phyloP scores from a whole-genome alignment of 345 rosid species.

The Laguncularia racemosa region DNA sequence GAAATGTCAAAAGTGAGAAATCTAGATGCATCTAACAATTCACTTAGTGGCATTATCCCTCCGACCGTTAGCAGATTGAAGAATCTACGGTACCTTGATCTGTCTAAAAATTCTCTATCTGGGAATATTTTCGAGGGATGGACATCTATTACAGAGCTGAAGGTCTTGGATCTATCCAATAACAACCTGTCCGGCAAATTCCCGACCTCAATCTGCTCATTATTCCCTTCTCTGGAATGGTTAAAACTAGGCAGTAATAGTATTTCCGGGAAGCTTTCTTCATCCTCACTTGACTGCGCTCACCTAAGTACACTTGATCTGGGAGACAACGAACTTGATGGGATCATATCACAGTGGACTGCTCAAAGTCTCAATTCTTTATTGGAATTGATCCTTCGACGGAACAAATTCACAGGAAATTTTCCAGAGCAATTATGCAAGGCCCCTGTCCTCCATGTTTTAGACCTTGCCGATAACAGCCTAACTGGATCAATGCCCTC shows the following conservation, averaged over 20 bases:
- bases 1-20: background rate
- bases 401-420: conserved; percentile 3
- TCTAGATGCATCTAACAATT: conserved; percentile 3
- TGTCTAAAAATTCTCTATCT: conserved; percentile 16
- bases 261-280: conserved; percentile 18
- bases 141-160: conserved; percentile 1
- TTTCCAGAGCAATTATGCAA: conserved; percentile 13
- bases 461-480: conserved; percentile 11
- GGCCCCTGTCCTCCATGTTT: background rate
- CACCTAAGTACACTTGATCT: conserved; percentile 12
- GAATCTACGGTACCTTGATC: conserved; percentile 5
- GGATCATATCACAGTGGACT: conserved; percentile 14
- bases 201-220: conserved; percentile 8
- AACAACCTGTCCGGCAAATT: conserved; percentile 14
- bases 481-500: conserved; percentile 11
- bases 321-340: conserved; percentile 18
- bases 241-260: conserved; percentile 14
- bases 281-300: conserved; percentile 10
- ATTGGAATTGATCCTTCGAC: background rate
- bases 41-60: conserved; percentile 2
- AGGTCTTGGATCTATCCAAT: conserved; percentile 12
- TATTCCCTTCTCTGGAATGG: conserved; percentile 9
- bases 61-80: background rate
- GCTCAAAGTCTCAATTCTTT: background rate
- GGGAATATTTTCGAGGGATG: conserved; percentile 18